Evolutionary conservation across 2,329 filamentous ascomycete genomes (phyloP), one percentile per base, ranked within the genome.

Genomic region (Ophiocordyceps camponoti-floridani): DNA sequence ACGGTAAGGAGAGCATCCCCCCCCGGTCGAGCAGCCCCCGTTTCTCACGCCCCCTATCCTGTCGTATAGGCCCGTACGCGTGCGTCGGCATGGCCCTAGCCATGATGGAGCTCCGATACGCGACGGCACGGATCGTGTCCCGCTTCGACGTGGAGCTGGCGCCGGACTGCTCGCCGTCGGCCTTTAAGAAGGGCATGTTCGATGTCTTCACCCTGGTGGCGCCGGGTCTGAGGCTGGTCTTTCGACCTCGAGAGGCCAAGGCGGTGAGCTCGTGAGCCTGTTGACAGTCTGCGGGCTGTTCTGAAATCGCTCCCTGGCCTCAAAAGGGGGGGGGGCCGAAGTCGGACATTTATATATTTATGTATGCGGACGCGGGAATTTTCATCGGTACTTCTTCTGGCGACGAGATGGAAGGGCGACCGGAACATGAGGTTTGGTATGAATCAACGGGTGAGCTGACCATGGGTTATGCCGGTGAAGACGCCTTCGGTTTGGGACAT

Each of bases 41-140:
- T 19, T 23, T 3, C 23, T 23, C 23, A 23, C 23, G 23, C 23
- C 3, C 23, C 3, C 23, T 23, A 5, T 23, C 23, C 3, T 23
- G 5, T 23, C 5, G 23, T 23, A 23, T 8, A 38, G 35, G 35
- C 16, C 35, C 35, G n/a, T 38, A 16, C 35, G 18, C 35, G 35
- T 38, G 35, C 35, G 16, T 11, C 10, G 35, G 35, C 35, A 38
- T 4, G n/a, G 35, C 35, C 16, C n/a, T 38, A 10, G 35, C 35
- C 16, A 10, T 18, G 35, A 38, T 38, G 35, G 35, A 38, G 11
- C 35, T 38, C 16, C 35, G 35, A 3, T 38, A 18, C n/a, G 16
- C 18, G 3, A 38, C 35, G 40, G 26, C 41, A 13, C 79, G 80
- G 5, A 77, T 82, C 44, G 9, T 38, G 2, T 16, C 6, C 6